Evolutionary conservation across 495 filamentous ascomycete species (phyloP), one percentile per base, ranked within the genome.

Genomic region (Aspergillus bertholletiae): DNA sequence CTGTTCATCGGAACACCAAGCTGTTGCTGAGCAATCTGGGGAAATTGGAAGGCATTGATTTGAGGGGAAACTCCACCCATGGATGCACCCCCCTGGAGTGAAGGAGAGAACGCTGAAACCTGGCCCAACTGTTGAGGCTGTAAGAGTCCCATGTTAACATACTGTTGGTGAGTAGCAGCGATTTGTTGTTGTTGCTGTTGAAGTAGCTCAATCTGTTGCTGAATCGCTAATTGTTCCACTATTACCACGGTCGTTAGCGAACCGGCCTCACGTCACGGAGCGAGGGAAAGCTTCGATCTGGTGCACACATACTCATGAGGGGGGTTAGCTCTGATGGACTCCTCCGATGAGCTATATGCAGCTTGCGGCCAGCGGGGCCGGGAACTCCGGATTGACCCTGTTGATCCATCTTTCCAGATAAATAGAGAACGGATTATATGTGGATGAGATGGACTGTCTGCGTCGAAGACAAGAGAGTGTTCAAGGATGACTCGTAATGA

Each of bases 171-270:
- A 49, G 90, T 92, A 51, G 88, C 89, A 67, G 93, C 88, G 70
- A 97, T 95, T 67, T 97, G 95, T 73, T 97, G 95, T 66, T 98
- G 94, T 67, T 97, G 95, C 69, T 96, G 92, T 74, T 98, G 94
- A 60, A 98, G 83, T 73, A 93, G 80, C 74, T 98, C 92, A 67
- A 97, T 97, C 73, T 98, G 94, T 78, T 97, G 94, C 72, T 96
- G 93, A 72, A 98, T 88, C 66, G 94, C 92, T 62, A 97, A 82
- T 86, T 97, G 95, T 80, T 97, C 94, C 90, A 96, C 90, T 94
- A 51, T 47, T 41, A 11, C 37, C 26, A 12, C 39, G 15, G 46
- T 9, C 55, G 56, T 61, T 44, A 68, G 53, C 18, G 45, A 32
- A 22, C 26, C 18, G 21, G 4, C 27, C 26, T 11, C 11, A 37